phyloP scores from a whole-genome alignment of 2,329 filamentous ascomycete species.

The Ceratocystis eucalypticola region DNA sequence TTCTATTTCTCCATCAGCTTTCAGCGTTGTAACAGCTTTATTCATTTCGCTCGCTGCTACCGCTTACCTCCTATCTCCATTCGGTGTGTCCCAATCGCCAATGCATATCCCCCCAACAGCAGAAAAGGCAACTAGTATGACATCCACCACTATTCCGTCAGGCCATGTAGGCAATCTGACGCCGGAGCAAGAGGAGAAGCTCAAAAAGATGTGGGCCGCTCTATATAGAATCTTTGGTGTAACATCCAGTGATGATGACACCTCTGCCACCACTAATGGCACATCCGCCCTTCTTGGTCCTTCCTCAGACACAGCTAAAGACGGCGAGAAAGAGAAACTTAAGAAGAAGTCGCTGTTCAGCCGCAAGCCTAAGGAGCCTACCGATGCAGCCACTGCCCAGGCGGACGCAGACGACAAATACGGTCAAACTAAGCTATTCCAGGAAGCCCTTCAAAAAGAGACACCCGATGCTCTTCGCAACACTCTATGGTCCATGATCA shows the following conservation, averaged over 20 bases:
- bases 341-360: constrained; percentile 59
- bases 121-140: background rate
- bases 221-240: constrained; percentile 66
- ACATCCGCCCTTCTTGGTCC: constrained; percentile 24
- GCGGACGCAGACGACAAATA: constrained; percentile 73
- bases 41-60: background rate
- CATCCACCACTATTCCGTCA: constrained; percentile 34
- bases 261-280: constrained; percentile 16
- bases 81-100: background rate
- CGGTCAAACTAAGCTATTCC: constrained; percentile 74
- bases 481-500: constrained; percentile 87
- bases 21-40: constrained; percentile 1
- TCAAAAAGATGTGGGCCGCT: constrained; percentile 73
- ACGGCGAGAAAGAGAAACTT: constrained; percentile 55
- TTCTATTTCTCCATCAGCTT: constrained; percentile 6
- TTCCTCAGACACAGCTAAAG: constrained; percentile 25
- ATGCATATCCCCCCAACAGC: background rate
- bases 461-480: constrained; percentile 64
- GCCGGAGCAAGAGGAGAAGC: constrained; percentile 73
- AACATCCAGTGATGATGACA: constrained; percentile 21
- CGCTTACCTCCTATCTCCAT: background rate
- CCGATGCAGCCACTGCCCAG: constrained; percentile 28
- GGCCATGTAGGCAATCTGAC: constrained; percentile 80
- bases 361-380: constrained; percentile 44
- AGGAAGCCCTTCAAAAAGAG: constrained; percentile 63